phyloP scores from a whole-genome alignment of 768 basidiomycete genomes.

The Tricholoma terreum region DNA sequence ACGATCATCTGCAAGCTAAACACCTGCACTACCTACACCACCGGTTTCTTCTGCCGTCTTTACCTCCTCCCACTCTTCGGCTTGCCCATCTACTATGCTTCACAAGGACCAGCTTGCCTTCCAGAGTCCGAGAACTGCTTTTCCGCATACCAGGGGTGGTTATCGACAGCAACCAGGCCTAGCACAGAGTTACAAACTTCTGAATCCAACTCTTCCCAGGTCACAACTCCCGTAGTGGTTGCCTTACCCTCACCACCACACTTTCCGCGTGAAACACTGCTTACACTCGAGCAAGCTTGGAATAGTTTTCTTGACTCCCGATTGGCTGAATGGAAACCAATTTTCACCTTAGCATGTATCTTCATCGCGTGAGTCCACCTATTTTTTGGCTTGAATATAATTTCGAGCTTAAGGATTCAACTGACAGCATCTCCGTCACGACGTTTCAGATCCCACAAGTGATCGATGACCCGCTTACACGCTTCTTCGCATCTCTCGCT shows the following conservation, averaged over 20 bases:
- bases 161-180: not conserved
- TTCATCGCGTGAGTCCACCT: conserved; percentile 1
- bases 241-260: too few relatives aligned
- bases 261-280: too few relatives aligned
- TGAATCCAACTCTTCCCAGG: not conserved
- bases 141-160: conserved; percentile 11
- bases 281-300: not conserved
- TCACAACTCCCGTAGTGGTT: too few relatives aligned
- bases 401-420: not conserved
- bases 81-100: conserved; percentile 8
- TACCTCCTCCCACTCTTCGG: conserved; percentile 9
- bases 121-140: conserved; percentile 7
- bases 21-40: not conserved
- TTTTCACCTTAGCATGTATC: not conserved
- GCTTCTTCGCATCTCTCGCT: conserved; percentile 5
- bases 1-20: not conserved
- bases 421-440: not conserved
- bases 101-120: conserved; percentile 8
- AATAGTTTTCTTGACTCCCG: conserved; percentile 1
- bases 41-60: conserved; percentile 1
- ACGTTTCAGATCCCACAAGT: conserved; percentile 3
- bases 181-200: not conserved
- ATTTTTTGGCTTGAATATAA: not conserved
- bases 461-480: not conserved
- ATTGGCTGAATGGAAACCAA: conserved; percentile 2